phyloP scores from a whole-genome alignment of 805 yeast genomes.

The Yarrowia sp. region DNA sequence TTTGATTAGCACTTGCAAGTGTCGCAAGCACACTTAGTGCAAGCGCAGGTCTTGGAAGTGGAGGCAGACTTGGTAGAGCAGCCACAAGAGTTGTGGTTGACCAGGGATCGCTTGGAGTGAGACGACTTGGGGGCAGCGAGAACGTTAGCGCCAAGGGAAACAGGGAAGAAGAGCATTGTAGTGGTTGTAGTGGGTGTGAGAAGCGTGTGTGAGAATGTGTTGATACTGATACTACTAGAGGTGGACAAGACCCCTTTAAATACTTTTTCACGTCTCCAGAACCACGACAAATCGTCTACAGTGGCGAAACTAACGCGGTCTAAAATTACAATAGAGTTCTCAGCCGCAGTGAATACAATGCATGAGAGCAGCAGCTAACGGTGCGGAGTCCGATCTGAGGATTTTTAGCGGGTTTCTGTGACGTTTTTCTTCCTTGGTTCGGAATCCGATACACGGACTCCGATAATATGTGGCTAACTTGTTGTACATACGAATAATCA shows the following conservation, averaged over 20 bases:
- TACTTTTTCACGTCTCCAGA: neutral
- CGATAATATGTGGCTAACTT: neutral
- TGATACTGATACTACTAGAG: neutral
- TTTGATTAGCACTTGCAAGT: neutral
- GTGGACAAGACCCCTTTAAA: neutral
- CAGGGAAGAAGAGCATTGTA: conserved; percentile 8
- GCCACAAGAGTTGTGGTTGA: neutral
- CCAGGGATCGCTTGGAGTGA: conserved; percentile 2
- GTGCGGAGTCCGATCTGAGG: conserved; percentile 7
- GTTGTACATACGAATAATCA: too few species aligned
- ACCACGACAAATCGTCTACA: neutral
- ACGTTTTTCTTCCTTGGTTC: neutral
- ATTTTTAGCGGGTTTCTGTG: neutral
- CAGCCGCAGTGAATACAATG: conserved; percentile 13
- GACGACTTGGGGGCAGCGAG: conserved; percentile 10
- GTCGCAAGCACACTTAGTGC: neutral
- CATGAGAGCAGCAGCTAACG: neutral
- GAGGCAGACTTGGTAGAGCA: neutral
- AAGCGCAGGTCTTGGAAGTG: neutral
- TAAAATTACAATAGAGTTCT: neutral
- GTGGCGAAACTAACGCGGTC: conserved; percentile 9
- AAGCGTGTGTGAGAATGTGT: neutral
- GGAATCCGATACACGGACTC: conserved; percentile 1
- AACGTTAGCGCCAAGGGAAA: conserved; percentile 4
- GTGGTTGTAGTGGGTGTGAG: neutral